These are phyloP conservation scores for Scutellaria barbata DNA, from an alignment of 257 asterid species.

Conservation along the genomic window DNA sequence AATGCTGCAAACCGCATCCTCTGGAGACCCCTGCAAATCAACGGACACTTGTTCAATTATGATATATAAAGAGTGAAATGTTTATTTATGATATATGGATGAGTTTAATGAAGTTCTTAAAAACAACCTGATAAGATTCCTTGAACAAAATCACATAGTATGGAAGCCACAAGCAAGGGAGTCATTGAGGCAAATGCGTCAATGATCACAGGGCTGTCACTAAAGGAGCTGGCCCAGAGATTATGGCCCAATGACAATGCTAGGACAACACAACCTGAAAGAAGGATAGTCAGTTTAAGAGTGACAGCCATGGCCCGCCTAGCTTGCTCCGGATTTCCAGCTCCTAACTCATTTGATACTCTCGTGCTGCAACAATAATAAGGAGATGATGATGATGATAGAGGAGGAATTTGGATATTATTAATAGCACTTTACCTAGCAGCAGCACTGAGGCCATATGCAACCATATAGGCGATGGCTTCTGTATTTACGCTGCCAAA, in stretches of 20 bases:
- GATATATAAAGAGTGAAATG: no score
- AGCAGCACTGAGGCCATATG: slow-evolving; percentile 83
- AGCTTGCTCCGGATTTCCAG: slow-evolving; percentile 64
- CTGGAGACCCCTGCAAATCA: slow-evolving; percentile 65
- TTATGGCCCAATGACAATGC: slow-evolving; percentile 62
- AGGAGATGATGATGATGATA: no score
- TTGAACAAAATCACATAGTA: slow-evolving; percentile 63
- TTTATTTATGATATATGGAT: no score
- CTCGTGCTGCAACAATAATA: slow-evolving; percentile 59
- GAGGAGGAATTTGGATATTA: no score
- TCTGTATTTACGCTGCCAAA: slow-evolving; percentile 50
- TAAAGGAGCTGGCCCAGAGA: slow-evolving; percentile 72
- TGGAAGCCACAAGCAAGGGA: slow-evolving; percentile 59
- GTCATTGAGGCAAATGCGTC: slow-evolving; percentile 60
- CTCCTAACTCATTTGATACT: slow-evolving; percentile 86
- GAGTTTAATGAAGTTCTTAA: no score
- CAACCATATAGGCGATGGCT: slow-evolving; percentile 52
- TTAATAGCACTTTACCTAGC: slow-evolving; percentile 57
- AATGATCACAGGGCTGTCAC: slow-evolving; percentile 56
- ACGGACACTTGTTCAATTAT: no score
- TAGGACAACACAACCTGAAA: slow-evolving; percentile 45
- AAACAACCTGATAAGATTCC: slow-evolving; percentile 68
- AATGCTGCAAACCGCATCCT: slow-evolving; percentile 83
- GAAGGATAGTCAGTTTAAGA: slow-evolving; percentile 53
- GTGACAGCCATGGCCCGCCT: slow-evolving; percentile 68